phyloP scores from a whole-genome alignment of 2,329 filamentous ascomycete genomes.

The Cladosporium sp. region DNA sequence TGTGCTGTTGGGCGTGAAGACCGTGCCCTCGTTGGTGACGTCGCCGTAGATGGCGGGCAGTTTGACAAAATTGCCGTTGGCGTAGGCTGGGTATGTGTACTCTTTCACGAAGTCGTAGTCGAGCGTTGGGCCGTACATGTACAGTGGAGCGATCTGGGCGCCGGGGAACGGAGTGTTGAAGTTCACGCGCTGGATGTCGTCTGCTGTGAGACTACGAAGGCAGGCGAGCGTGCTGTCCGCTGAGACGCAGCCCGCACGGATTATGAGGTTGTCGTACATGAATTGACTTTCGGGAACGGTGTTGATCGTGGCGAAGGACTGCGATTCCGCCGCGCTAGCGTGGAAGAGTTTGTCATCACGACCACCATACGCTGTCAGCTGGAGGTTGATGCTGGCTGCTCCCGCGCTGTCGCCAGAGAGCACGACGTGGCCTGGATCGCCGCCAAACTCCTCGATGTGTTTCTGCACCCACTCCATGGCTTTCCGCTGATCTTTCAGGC shows the following conservation, averaged over 20 bases:
- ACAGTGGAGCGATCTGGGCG: constrained; percentile 41
- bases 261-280: constrained; percentile 48
- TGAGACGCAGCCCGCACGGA: constrained; percentile 44
- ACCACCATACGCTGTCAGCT: constrained; percentile 54
- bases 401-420: constrained; percentile 67
- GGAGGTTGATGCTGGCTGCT: constrained; percentile 60
- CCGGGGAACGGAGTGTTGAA: constrained; percentile 44
- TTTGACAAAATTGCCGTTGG: constrained; percentile 46
- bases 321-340: constrained; percentile 51
- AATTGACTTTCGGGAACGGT: constrained; percentile 48
- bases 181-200: constrained; percentile 44
- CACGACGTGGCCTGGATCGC: constrained; percentile 63
- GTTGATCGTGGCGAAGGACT: constrained; percentile 49
- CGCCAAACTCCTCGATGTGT: constrained; percentile 65
- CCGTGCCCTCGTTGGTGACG: constrained; percentile 63
- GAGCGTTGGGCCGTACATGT: constrained; percentile 49
- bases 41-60: constrained; percentile 53
- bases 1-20: constrained; percentile 52
- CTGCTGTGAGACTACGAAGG: constrained; percentile 43
- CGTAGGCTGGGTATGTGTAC: constrained; percentile 47
- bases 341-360: constrained; percentile 48
- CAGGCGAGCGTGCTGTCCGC: constrained; percentile 44
- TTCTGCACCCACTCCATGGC: constrained; percentile 66
- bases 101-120: constrained; percentile 50
- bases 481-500: constrained; percentile 66